Evolutionary conservation across 2,329 filamentous ascomycete genomes (phyloP), one percentile per base, ranked within the genome.

Genomic region (Apiospora arundinis): DNA sequence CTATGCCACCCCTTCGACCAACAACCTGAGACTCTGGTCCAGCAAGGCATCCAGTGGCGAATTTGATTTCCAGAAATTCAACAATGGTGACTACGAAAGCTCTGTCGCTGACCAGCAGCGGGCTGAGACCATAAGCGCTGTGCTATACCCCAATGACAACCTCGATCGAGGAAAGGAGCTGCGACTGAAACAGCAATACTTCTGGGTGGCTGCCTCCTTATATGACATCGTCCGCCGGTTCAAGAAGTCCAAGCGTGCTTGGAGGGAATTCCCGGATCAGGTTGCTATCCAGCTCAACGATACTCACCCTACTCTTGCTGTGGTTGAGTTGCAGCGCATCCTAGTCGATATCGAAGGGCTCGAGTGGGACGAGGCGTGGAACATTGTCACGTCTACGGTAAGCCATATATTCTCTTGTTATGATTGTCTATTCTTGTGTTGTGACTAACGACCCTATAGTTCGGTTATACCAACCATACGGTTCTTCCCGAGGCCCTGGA

Each of bases 41-140:
- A 98, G 95, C 87, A 98, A 98, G 84, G 95, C 96, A 60, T 95
- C 95, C 65, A 95, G 94, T 77, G 96, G 96, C 75, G 96, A 99
- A 82, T 99, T 99, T 75, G 95, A 99, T 84, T 99, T 99, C 85
- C 95, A 98, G 80, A 98, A 98, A 82, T 99, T 99, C 91, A 99
- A 99, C 85, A 96, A 89, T 72, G 96, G 96, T 74, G 95, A 99
- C 77, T 99, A 99, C 80, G 96, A 99, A 84, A 96, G 93, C 84
- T 97, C 96, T 16, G 96, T 99, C 49, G 94, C 93, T n/a, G 96
- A 99, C 76, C 95, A 98, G 83, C 96, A 99, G 86, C 92, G 94
- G 71, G 96, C 96, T n/a, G 96, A 99, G 86, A 98, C 95, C 70
- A 99, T 99, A 84, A 98, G 95, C 69, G 95, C 95, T 44, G 96